A percentile compares a stretch with the other conserved stretches of the same genome.
Evolutionary conservation across 2,329 filamentous ascomycete species (phyloP).

Genomic region (Pseudocercospora fijiensis): DNA sequence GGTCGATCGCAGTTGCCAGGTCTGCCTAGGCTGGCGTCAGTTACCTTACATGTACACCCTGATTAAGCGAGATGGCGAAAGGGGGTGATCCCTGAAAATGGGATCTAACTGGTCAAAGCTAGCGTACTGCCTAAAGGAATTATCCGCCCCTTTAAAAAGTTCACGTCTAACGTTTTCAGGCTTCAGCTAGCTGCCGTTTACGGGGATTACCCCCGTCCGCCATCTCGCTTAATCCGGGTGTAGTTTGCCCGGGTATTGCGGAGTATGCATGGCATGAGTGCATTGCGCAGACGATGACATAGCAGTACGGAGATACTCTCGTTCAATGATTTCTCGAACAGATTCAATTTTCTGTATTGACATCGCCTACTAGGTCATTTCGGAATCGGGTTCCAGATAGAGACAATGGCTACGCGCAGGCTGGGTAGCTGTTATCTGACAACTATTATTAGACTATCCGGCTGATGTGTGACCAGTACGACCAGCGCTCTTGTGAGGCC

Average conservation of each 20-base stretch:
- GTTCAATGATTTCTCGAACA: not conserved
- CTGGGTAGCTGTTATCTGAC: constrained; percentile 1
- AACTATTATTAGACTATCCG: not conserved
- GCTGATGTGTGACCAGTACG: constrained; percentile 8
- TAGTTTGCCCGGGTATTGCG: not conserved
- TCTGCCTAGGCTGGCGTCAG: too few relatives aligned
- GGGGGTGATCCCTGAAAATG: too few relatives aligned
- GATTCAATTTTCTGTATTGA: not conserved
- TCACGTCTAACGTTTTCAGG: too few relatives aligned
- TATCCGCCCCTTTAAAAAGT: too few relatives aligned
- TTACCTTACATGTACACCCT: too few relatives aligned
- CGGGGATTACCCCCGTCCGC: not conserved
- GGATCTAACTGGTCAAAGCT: too few relatives aligned
- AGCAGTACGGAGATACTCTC: not conserved
- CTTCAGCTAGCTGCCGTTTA: too few relatives aligned
- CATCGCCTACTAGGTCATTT: not conserved
- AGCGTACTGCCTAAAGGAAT: too few relatives aligned
- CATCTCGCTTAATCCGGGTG: too few relatives aligned
- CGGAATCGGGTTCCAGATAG: not conserved
- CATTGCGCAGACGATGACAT: not conserved
- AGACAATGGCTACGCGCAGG: constrained; percentile 1
- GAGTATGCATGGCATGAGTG: not conserved
- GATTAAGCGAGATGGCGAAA: too few relatives aligned
- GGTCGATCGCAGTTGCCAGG: not conserved
- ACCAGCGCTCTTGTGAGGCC: constrained; percentile 6